Percentiles rank a stretch among this genome's conserved stretches.
Conservation (phyloP, 495 filamentous ascomycete species). For the Viridothelium virens region DNA sequence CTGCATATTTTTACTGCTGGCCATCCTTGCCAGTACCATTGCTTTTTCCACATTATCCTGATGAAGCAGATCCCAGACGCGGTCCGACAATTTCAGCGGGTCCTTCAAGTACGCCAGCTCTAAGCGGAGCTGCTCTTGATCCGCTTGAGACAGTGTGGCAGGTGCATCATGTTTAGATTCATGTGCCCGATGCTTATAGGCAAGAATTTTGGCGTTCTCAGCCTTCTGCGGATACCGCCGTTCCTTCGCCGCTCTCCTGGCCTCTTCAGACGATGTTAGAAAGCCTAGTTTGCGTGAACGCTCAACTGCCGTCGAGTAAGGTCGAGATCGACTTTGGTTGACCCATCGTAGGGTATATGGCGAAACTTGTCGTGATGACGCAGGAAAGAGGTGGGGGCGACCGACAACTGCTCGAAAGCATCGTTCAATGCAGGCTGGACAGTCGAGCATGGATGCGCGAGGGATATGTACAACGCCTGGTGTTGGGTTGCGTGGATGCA, state of each 20-base stretch:
- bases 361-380: not conserved
- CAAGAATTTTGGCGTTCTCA: not conserved
- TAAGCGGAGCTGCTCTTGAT: slow-evolving; percentile 21
- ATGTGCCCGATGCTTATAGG: not conserved
- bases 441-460: slow-evolving; percentile 24
- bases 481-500: not conserved
- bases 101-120: slow-evolving; percentile 61
- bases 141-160: not conserved
- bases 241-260: not conserved
- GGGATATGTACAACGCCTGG: not conserved
- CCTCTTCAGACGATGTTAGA: not conserved
- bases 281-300: not conserved
- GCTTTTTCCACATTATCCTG: slow-evolving; percentile 55
- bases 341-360: not conserved
- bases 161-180: not conserved
- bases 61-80: slow-evolving; percentile 49
- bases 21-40: slow-evolving; percentile 53
- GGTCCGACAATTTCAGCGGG: slow-evolving; percentile 55
- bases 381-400: not conserved
- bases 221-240: not conserved
- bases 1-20: slow-evolving; percentile 47
- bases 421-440: slow-evolving; percentile 25
- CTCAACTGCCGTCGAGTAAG: not conserved
- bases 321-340: not conserved
- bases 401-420: slow-evolving; percentile 18